Evolutionary conservation across 768 basidiomycete genomes (phyloP).

Genomic region (Mycena kentingensis): DNA sequence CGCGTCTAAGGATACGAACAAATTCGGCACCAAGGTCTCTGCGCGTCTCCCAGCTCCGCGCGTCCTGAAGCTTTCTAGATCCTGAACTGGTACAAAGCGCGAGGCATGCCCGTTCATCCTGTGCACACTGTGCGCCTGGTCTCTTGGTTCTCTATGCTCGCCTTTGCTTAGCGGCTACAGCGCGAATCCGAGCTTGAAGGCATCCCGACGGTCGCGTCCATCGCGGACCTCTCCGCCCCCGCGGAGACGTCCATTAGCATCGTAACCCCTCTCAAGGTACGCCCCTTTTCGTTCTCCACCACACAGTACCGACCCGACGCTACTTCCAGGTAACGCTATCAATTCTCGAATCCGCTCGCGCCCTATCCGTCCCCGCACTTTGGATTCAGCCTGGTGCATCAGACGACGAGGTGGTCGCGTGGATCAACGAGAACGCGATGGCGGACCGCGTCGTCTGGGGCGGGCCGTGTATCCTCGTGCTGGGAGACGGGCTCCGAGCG

Average conservation of each 20-base stretch:
- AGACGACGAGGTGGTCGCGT: conserved; percentile 61
- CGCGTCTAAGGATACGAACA: conserved; percentile 75
- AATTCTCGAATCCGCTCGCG: conserved; percentile 66
- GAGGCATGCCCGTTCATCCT: conserved; percentile 63
- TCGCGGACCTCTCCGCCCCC: conserved; percentile 61
- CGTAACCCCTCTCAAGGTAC: conserved; percentile 74
- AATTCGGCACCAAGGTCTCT: conserved; percentile 75
- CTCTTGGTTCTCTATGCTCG: conserved; percentile 1
- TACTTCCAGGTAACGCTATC: conserved; percentile 63
- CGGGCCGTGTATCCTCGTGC: conserved; percentile 80
- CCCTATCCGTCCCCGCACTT: conserved; percentile 66
- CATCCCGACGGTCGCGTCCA: conserved; percentile 51
- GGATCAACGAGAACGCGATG: conserved; percentile 66
- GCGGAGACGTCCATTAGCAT: conserved; percentile 74
- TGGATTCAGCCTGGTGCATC: conserved; percentile 93
- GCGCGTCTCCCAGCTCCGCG: neutral
- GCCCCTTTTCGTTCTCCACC: conserved; percentile 7
- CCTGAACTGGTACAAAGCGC: conserved; percentile 72
- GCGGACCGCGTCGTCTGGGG: conserved; percentile 72
- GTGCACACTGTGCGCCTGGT: conserved; percentile 66
- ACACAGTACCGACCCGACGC: neutral
- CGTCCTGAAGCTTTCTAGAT: conserved; percentile 45
- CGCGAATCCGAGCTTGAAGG: conserved; percentile 74
- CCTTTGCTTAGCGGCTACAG: conserved; percentile 36
- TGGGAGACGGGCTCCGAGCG: conserved; percentile 63